phyloP scores from a whole-genome alignment of 345 rosid species.

The Trapa incisa region DNA sequence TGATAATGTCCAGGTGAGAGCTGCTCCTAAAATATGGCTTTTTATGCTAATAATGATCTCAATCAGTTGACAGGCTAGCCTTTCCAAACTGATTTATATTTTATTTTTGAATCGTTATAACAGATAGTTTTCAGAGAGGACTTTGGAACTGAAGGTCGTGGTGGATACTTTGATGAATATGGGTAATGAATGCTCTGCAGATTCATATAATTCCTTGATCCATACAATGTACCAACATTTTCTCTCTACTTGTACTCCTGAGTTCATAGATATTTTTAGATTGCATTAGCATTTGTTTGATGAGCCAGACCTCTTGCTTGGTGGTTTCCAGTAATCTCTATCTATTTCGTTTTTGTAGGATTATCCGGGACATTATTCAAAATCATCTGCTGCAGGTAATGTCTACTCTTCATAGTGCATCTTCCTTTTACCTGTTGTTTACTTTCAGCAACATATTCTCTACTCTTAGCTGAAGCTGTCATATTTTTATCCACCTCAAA shows the following conservation, averaged over 20 bases:
- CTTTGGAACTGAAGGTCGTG: slow-evolving; percentile 98
- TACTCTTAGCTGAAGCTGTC: background rate
- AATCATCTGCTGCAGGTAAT: slow-evolving; percentile 87
- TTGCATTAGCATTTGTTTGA: background rate
- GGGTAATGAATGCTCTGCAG: slow-evolving; percentile 44
- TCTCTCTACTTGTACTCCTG: background rate
- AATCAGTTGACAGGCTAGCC: background rate
- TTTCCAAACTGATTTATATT: background rate
- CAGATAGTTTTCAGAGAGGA: slow-evolving; percentile 96
- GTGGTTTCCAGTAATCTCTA: background rate
- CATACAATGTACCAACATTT: background rate
- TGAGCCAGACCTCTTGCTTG: background rate
- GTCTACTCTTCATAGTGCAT: slow-evolving; percentile 8
- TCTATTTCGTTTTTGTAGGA: slow-evolving; percentile 37
- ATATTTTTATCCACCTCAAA: background rate
- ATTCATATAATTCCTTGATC: background rate
- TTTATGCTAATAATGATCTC: background rate
- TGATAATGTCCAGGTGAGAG: slow-evolving; percentile 77
- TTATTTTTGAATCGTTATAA: slow-evolving; percentile 2
- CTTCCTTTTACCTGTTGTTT: background rate
- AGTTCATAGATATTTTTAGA: background rate
- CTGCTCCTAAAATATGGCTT: background rate
- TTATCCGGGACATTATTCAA: slow-evolving; percentile 96
- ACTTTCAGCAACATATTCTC: background rate
- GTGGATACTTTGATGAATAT: slow-evolving; percentile 96